Evolutionary conservation across 2,329 filamentous ascomycete genomes (phyloP), one percentile per base, ranked within the genome.

Genomic region (Bipolaris sorokiniana): DNA sequence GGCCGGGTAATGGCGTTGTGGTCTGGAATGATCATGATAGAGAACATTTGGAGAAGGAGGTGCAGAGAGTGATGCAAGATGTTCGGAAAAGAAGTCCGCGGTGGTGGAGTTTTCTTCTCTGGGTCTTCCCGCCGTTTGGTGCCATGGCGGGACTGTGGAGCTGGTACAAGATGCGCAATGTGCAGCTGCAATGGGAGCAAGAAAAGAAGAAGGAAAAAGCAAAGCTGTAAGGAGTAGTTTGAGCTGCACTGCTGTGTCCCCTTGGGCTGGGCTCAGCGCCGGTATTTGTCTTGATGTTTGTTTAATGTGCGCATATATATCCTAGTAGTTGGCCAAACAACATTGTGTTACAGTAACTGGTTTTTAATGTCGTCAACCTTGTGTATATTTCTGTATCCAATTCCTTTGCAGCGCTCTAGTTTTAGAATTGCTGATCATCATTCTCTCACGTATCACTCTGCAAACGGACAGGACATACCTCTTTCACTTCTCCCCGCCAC

Each of bases 11-110:
- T 46, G 94, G 93, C 0, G 84, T 92, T 3, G 91, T 97, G 33
- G 84, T 99, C 22, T 95, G 91, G 91, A 99, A 99, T 78, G 94
- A 98, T 78, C 86, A 86, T 2, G 86, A 86, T 45, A 88, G 82
- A 70, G 87, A 87, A 34, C 86, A 92, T 61, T 76, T 99, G 70
- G 84, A 85, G 76, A 76, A 71, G 48, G 87, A 91, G 74, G 80
- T 98, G 10, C 82, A 83, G 49, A 80, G 79, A 57, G 90, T 88
- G 7, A 86, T 98, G 79, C 71, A 68, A 3, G 82, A 83, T 58
- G 79, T 97, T 36, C 82, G 81, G 68, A 80, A 70, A 44, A 77
- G 79, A 16, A 95, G 89, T 74, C 91, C 91, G 6, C 77, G 80
- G 60, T 96, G 92, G 91, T 98, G 95, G 94, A 86, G 86, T n/a